Base-by-base conservation (phyloP, 306 rosid species). In the Trifolium subterraneum region DNA sequence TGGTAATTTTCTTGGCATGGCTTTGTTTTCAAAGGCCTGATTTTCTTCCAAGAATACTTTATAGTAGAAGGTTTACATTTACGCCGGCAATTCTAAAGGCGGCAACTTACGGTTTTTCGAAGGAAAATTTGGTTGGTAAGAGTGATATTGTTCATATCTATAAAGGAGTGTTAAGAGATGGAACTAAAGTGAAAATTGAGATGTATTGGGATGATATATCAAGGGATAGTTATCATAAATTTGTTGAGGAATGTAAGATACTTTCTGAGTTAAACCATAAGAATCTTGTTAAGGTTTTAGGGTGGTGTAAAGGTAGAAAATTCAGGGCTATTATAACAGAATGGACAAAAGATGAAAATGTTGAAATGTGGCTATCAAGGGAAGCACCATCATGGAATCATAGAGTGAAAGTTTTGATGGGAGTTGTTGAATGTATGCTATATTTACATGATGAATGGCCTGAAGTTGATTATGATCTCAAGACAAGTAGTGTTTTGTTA, bases 391-490 rank as follows among this genome's bases (percentile, higher is more conserved):
- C 87, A 39, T 85, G 93, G 93, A 84, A 82, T 65, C 81, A 82
- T 5, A 88, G 92, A 72, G 1, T 90, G 81, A 90, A 82, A 69
- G 82, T 87, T 78, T 60, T 81, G 60, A 87, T 71, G 82, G 86
- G 84, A 65, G 86, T 88, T 58, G 80, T 85, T 55, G 85, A 87
- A 23, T 89, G 91, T 19, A 79, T 90, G 79, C 18, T 65, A 12
- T 87, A 88, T 84, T 54, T 90, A 71, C 85, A 85, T 4, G 85
- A 85, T 74, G 84, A 82, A 63, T 88, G 96, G 93, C 92, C 92
- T 68, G 78, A 70, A 67, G 90, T 90, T 41, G 92, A 78, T 13
- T 88, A 87, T 68, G 96, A 87, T 50, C 89, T 90, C 39, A 83
- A 82, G 22, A 82, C 82, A 68, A 79, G 77, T 52, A 90, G 84